These are phyloP conservation scores for Aspergillus pseudonomiae DNA, from an alignment of 2,329 filamentous ascomycete genomes.

Conservation along the genomic window DNA sequence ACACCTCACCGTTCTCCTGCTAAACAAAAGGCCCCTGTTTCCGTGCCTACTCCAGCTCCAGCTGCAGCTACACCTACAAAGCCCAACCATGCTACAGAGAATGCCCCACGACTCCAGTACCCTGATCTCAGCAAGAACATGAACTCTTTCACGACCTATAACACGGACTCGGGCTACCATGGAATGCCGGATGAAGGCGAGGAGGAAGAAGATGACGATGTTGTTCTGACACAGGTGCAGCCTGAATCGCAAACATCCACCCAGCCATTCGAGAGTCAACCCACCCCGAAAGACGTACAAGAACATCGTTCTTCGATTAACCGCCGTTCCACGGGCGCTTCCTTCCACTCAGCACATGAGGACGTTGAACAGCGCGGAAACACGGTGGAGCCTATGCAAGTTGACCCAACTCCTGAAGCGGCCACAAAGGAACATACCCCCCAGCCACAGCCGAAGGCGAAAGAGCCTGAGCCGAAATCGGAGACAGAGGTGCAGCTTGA, in stretches of 20 bases:
- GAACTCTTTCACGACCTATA: conserved; percentile 45
- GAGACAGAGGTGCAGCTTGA: conserved; percentile 7
- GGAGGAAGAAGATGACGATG: conserved; percentile 44
- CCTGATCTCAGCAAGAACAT: conserved; percentile 36
- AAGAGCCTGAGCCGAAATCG: conserved; percentile 7
- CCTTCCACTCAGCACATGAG: conserved; percentile 52
- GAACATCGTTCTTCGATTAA: conserved; percentile 31
- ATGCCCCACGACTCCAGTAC: conserved; percentile 26
- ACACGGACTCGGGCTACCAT: conserved; percentile 53
- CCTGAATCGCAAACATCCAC: conserved; percentile 37
- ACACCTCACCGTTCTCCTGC: conserved; percentile 40
- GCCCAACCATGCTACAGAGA: conserved; percentile 20
- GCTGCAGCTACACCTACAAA: conserved; percentile 20
- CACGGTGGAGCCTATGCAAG: conserved; percentile 42
- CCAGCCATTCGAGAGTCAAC: conserved; percentile 36
- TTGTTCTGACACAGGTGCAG: conserved; percentile 38
- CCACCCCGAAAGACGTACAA: conserved; percentile 18
- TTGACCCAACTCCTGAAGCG: conserved; percentile 30
- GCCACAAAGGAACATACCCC: conserved; percentile 21
- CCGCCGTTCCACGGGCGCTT: conserved; percentile 46
- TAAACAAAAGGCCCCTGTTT: conserved; percentile 21
- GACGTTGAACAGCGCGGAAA: conserved; percentile 37
- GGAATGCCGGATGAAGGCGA: conserved; percentile 35
- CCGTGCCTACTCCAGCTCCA: conserved; percentile 12
- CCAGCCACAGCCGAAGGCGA: conserved; percentile 13